These are phyloP conservation scores for Tolypocladium ovalisporum DNA, from an alignment of 2,329 filamentous ascomycete species.

Conservation along the genomic window DNA sequence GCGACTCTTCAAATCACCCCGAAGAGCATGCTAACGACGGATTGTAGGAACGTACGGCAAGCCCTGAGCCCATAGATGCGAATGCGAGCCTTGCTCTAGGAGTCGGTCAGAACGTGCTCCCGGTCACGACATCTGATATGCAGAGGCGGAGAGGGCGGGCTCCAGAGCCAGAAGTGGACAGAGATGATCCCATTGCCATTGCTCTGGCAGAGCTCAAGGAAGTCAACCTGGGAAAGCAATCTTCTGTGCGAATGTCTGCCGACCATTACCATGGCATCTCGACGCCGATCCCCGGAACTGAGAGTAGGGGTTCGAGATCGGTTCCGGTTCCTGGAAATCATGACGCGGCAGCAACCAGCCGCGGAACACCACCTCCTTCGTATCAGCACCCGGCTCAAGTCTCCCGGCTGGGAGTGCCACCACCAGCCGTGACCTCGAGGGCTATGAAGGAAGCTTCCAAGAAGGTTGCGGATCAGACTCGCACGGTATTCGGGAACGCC, in stretches of 20 bases:
- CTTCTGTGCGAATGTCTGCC: slow-evolving; percentile 77
- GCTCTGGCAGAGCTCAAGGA: slow-evolving; percentile 89
- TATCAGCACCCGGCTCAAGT: slow-evolving; percentile 60
- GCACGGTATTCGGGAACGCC: slow-evolving; percentile 57
- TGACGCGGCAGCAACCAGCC: slow-evolving; percentile 42
- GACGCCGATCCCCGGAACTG: slow-evolving; percentile 57
- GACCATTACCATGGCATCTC: slow-evolving; percentile 91
- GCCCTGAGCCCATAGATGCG: slow-evolving; percentile 81
- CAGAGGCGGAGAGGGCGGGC: slow-evolving; percentile 21
- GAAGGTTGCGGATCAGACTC: slow-evolving; percentile 73
- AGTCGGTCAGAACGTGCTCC: slow-evolving; percentile 90
- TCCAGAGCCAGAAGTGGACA: slow-evolving; percentile 37
- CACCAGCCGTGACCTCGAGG: slow-evolving; percentile 82
- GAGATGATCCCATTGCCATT: slow-evolving; percentile 78
- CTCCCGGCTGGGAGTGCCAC: slow-evolving; percentile 74
- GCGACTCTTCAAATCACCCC: background rate
- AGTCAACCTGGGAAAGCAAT: slow-evolving; percentile 64
- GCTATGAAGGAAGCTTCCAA: slow-evolving; percentile 95
- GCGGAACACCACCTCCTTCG: slow-evolving; percentile 75
- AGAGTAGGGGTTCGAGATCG: slow-evolving; percentile 28
- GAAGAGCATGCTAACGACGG: background rate
- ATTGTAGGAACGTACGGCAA: slow-evolving; percentile 35
- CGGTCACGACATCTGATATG: slow-evolving; percentile 71
- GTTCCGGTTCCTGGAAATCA: slow-evolving; percentile 47
- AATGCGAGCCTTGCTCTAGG: slow-evolving; percentile 89